phyloP scores from a whole-genome alignment of 441 rosid genomes.

The Theobroma grandiflorum region DNA sequence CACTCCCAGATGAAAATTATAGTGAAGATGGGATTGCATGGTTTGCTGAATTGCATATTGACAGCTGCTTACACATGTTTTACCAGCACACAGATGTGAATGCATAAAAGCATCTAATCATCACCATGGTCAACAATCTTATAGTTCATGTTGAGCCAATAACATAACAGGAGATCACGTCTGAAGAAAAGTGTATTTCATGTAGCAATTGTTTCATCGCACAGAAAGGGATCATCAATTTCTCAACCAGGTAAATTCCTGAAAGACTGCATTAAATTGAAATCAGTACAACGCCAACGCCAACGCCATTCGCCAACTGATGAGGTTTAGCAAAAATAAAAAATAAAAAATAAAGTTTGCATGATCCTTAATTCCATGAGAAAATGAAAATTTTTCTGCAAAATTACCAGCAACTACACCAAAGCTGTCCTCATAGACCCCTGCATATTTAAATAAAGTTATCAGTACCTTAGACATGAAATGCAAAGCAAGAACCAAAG shows the following conservation, averaged over 20 bases:
- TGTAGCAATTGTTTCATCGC: no score
- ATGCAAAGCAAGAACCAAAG: neutral
- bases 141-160: no score
- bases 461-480: slow-evolving; percentile 11
- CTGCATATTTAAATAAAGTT: slow-evolving; percentile 34
- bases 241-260: neutral
- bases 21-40: no score
- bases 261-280: neutral
- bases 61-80: neutral
- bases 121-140: no score
- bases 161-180: neutral
- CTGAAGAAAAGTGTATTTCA: neutral
- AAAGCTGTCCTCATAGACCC: slow-evolving; percentile 39
- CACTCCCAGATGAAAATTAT: no score
- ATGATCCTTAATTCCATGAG: slow-evolving; percentile 8
- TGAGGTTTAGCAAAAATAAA: neutral
- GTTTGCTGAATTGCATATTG: neutral
- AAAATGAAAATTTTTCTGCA: neutral
- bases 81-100: neutral
- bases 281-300: slow-evolving; percentile 15
- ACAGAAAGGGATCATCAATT: neutral
- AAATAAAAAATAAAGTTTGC: neutral
- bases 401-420: neutral
- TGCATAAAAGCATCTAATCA: neutral
- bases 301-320: neutral